Base-by-base conservation (phyloP, 2,329 filamentous ascomycete genomes). In the Gaeumannomyces tritici region DNA sequence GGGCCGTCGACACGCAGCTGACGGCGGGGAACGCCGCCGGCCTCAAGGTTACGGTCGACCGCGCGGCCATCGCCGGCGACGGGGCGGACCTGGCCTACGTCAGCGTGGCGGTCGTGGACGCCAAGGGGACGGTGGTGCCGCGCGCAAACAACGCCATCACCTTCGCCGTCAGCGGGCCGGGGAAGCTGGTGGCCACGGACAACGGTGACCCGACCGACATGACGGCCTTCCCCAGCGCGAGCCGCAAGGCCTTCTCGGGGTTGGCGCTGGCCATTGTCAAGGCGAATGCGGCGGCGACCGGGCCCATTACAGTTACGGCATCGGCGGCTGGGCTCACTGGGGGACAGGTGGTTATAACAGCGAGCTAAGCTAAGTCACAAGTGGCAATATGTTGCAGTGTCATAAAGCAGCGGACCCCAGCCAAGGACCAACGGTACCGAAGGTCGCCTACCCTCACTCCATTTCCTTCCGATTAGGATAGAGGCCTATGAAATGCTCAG, bases 141-240 rank as follows among this genome's bases (percentile, higher is more conserved):
- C 66, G 3, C 81, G 80, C 2, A 69, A 69, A 24, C 72, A 78
- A 64, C 65, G 65, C 15, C 73, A 83, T 55, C 74, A 71, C 0
- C 6, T 83, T 83, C 64, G 73, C 75, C 0, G 64, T 81, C 4
- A 67, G 68, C 0, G 79, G 77, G 0, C 73, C 74, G 0, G 82
- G 76, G 0, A 70, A 76, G 67, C 77, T 84, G 55, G 73, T 80
- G 1, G 70, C 77, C 0, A 83, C 81, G 0, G 80, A 83, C 60
- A 83, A 83, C 61, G 81, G 81, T 1, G 74, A 82, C 62, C 77
- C 77, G 5, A 70, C 75, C 1, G 78, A 81, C 63, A 71, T 79
- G 35, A 12, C 66, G 74, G 70, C 1, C 67, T 73, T 1, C 81
- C 81, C 65, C 74, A 76, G 3, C 64, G 65, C 11, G 70, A 70